Conservation (phyloP, 352 stramenopile species). For the Pythium dissotocum region DNA sequence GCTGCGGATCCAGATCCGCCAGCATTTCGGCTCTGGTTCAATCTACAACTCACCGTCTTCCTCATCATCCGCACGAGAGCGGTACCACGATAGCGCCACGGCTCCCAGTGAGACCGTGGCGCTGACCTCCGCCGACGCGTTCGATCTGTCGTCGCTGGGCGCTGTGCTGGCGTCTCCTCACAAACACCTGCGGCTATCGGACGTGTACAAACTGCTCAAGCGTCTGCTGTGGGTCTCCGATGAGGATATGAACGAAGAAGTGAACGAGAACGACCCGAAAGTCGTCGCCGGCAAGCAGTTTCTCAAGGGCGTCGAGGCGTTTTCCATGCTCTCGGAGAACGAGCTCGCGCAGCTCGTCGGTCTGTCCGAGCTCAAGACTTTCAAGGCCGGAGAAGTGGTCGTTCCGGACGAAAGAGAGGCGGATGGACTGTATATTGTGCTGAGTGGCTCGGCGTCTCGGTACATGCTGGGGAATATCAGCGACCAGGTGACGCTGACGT, state of each 20-base stretch:
- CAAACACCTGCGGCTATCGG: slow-evolving; percentile 23
- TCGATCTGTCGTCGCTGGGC: slow-evolving; percentile 26
- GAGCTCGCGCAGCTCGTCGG: slow-evolving; percentile 53
- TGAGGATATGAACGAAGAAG: slow-evolving; percentile 51
- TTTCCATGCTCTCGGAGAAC: slow-evolving; percentile 56
- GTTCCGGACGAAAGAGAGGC: slow-evolving; percentile 43
- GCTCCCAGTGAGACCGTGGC: slow-evolving; percentile 21
- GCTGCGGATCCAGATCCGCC: slow-evolving; percentile 44
- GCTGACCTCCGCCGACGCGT: slow-evolving; percentile 20
- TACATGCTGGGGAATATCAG: slow-evolving; percentile 21
- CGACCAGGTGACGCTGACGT: background rate
- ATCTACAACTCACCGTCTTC: slow-evolving; percentile 7
- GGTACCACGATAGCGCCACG: slow-evolving; percentile 7
- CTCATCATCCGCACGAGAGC: slow-evolving; percentile 1
- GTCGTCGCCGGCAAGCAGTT: slow-evolving; percentile 57
- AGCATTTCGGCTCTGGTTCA: slow-evolving; percentile 36
- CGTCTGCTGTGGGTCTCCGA: slow-evolving; percentile 48
- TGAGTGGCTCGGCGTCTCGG: slow-evolving; percentile 40
- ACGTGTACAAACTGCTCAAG: slow-evolving; percentile 39
- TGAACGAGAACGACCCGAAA: slow-evolving; percentile 54
- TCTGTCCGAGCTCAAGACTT: slow-evolving; percentile 45
- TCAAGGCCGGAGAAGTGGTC: slow-evolving; percentile 41
- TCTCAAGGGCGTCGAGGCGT: slow-evolving; percentile 51
- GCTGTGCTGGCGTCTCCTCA: slow-evolving; percentile 32
- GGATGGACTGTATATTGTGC: slow-evolving; percentile 60